Base-by-base conservation (phyloP, 371 early-diverging fungal genomes). In the Mortierella sp. region DNA sequence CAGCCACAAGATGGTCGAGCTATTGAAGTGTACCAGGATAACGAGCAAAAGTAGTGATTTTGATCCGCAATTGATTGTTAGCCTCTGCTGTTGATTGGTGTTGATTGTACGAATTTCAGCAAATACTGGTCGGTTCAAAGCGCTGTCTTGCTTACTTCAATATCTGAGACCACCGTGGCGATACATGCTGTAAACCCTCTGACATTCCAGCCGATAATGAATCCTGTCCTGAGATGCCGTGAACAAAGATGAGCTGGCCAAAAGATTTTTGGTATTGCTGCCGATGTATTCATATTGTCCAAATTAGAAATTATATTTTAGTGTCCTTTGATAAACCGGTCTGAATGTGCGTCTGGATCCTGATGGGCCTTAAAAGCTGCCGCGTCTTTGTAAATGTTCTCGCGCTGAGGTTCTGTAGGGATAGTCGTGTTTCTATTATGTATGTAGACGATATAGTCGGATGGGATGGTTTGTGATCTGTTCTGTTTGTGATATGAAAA, bases 141-240 rank as follows among this genome's bases (percentile, higher is more conserved):
- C 41, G 4, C 7, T 57, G 10, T 13, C 21, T 40, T 24, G 48
- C 66, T 76, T 86, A 86, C 85, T 63, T 85, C 84, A 32, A 85
- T 83, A 50, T 85, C 81, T 7, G 84, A 81, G 24, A 87, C 82
- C 15, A 85, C 67, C 2, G 86, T 77, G 43, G 85, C 87, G 15
- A 85, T 84, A 63, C 87, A 85, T 7, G 83, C 83, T 6, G 83
- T 86, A 65, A 85, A 87, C 48, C 85, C 80, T 63, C 86, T 68
- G 69, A 86, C 84, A 58, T 85, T 84, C 86, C 85, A 86, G 24
- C 86, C 86, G 21, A 85, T 77, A 33, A 86, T 77, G 57, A 84
- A 84, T 5, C 86, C 86, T 1, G 86, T 75, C 45, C 73, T 66
- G n/a, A 83, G 74, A 60, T 74, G 72, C 3, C 70, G 70, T 13